phyloP scores from a whole-genome alignment of 192 early-diverging fungal genomes.

The Phlyctochytrium bullatum region DNA sequence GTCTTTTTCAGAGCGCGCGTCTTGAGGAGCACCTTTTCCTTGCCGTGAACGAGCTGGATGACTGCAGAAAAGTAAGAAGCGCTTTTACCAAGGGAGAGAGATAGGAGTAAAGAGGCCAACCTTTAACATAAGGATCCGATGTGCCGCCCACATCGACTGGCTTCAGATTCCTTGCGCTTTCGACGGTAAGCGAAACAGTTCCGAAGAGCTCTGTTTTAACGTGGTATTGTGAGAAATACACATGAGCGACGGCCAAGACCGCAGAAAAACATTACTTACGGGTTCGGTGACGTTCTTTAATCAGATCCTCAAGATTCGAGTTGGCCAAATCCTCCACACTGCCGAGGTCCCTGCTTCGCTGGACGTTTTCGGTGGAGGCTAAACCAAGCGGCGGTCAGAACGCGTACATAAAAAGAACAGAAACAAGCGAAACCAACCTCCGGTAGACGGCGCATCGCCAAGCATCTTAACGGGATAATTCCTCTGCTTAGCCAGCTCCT shows the following conservation, averaged over 20 bases:
- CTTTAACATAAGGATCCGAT: slow-evolving; percentile 70
- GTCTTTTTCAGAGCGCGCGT: slow-evolving; percentile 71
- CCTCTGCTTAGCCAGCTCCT: slow-evolving; percentile 25
- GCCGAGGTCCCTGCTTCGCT: no score
- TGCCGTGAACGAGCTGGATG: slow-evolving; percentile 36
- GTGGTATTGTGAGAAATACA: no score
- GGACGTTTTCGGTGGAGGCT: no score
- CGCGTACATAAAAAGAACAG: no score
- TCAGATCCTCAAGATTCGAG: no score
- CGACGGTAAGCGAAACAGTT: slow-evolving; percentile 35
- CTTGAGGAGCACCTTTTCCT: slow-evolving; percentile 63
- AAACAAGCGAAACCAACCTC: no score
- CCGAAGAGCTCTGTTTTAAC: slow-evolving; percentile 1
- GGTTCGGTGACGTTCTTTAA: neutral
- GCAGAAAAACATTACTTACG: no score
- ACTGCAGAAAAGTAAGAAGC: slow-evolving; percentile 23
- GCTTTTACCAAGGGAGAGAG: neutral
- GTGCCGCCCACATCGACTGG: slow-evolving; percentile 58
- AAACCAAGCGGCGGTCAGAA: no score
- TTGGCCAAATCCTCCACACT: no score
- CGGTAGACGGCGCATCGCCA: no score
- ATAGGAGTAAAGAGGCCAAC: slow-evolving; percentile 14
- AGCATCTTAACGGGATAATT: neutral
- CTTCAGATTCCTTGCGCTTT: slow-evolving; percentile 49
- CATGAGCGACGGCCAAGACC: no score